phyloP scores from a whole-genome alignment of 768 basidiomycete genomes.

The Panaeolus papilionaceus region DNA sequence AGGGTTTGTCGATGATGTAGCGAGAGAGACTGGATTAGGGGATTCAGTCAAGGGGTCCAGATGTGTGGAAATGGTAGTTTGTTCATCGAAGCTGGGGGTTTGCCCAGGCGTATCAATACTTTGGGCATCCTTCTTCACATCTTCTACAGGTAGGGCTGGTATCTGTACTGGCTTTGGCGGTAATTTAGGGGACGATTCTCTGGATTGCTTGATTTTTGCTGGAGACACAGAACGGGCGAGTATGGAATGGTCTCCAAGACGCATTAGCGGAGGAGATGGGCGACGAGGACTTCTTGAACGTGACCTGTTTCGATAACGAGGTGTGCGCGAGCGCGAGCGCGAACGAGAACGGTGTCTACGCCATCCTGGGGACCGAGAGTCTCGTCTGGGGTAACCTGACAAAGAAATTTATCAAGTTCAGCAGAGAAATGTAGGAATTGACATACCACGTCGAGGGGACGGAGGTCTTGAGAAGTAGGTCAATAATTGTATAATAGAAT shows the following conservation, averaged over 20 bases:
- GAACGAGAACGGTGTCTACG: conserved; percentile 30
- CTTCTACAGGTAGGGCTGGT: conserved; percentile 21
- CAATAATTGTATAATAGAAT: neutral
- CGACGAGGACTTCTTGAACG: conserved; percentile 33
- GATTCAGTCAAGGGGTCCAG: neutral
- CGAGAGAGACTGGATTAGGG: neutral
- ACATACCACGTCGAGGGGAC: conserved; percentile 20
- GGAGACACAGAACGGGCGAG: conserved; percentile 31
- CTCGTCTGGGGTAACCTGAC: conserved; percentile 29
- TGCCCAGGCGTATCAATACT: neutral
- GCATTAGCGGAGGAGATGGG: conserved; percentile 30
- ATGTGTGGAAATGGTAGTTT: neutral
- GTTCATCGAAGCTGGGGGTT: neutral
- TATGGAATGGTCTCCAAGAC: conserved; percentile 37
- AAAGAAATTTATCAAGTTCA: conserved; percentile 12
- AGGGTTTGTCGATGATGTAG: neutral
- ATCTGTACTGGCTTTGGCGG: conserved; percentile 25
- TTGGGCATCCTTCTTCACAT: neutral
- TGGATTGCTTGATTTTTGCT: conserved; percentile 24
- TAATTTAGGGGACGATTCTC: conserved; percentile 17
- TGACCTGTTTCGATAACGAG: conserved; percentile 28
- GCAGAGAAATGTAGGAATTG: neutral
- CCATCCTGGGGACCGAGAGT: conserved; percentile 35
- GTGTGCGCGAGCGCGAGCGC: conserved; percentile 27
- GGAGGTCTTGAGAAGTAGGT: conserved; percentile 5